A percentile compares a stretch with the other conserved stretches of the same genome.
These are phyloP conservation scores for Spinacia oleracea DNA, from an alignment of 179 eudicot genomes.

Conservation along the genomic window DNA sequence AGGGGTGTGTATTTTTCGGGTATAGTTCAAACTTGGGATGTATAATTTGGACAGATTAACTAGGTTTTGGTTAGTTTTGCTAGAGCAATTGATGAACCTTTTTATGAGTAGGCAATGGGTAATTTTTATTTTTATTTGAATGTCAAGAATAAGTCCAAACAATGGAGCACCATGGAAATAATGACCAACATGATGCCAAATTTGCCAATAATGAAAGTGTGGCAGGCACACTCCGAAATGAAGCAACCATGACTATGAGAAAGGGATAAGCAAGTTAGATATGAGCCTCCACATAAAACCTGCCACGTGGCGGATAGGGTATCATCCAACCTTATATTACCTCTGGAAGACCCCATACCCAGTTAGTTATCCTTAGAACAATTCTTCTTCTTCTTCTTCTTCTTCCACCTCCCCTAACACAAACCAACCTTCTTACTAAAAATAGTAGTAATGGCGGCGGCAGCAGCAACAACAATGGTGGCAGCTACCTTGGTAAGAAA, in stretches of 20 bases:
- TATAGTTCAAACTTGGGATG: no score
- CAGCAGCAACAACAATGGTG: background rate
- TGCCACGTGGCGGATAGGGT: constrained; percentile 32
- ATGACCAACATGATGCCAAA: background rate
- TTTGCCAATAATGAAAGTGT: constrained; percentile 13
- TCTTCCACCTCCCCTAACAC: background rate
- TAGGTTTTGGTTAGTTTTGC: no score
- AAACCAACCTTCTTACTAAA: background rate
- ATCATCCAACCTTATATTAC: constrained; percentile 22
- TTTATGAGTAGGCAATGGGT: no score
- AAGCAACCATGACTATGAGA: background rate
- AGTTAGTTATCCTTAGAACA: no score
- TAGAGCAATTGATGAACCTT: no score
- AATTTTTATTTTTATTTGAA: no score
- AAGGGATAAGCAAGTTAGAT: constrained; percentile 19
- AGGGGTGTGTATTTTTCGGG: no score
- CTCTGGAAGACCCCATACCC: background rate
- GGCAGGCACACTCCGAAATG: constrained; percentile 20
- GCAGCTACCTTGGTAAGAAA: background rate
- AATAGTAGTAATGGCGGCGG: background rate
- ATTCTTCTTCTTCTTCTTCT: background rate
- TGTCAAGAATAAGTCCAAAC: no score
- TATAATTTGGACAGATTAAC: no score
- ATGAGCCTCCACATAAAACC: constrained; percentile 7
- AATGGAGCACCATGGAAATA: no score